Conservation (phyloP, 1,284 basidiomycete genomes). For the Xerocomus cyaneibrunnescens region DNA sequence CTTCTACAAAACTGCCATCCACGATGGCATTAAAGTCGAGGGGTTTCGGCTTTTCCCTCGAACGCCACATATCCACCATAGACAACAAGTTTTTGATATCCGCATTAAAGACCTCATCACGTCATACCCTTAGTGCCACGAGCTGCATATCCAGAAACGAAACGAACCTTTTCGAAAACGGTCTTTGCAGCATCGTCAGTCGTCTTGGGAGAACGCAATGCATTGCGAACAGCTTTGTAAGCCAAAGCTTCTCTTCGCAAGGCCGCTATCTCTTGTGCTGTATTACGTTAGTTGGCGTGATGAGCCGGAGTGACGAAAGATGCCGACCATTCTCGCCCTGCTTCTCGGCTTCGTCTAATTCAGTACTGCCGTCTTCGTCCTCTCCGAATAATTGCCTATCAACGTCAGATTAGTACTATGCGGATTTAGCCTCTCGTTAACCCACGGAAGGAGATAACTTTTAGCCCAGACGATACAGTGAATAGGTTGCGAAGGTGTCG, state of each 20-base stretch:
- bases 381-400: conserved; percentile 91
- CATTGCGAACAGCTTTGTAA: conserved; percentile 77
- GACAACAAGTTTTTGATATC: conserved; percentile 89
- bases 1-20: conserved; percentile 54
- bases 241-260: conserved; percentile 88
- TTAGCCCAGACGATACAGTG: conserved; percentile 99
- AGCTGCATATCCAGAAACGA: background rate
- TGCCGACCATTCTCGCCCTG: conserved; percentile 80
- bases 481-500: conserved; percentile 95
- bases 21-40: conserved; percentile 78
- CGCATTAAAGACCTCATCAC: conserved; percentile 73
- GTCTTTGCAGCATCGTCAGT: conserved; percentile 60
- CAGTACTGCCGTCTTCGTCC: conserved; percentile 74
- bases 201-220: conserved; percentile 49
- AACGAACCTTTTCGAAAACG: conserved; percentile 83
- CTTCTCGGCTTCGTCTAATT: conserved; percentile 84
- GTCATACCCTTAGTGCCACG: background rate
- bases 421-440: conserved; percentile 1
- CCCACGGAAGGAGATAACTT: conserved; percentile 93
- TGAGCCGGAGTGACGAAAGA: background rate
- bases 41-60: conserved; percentile 80
- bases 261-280: conserved; percentile 89
- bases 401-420: background rate
- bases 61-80: conserved; percentile 99
- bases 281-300: conserved; percentile 4